Evolutionary conservation across 2,329 filamentous ascomycete genomes (phyloP).

Genomic region (Arthrobotrys sinensis): DNA sequence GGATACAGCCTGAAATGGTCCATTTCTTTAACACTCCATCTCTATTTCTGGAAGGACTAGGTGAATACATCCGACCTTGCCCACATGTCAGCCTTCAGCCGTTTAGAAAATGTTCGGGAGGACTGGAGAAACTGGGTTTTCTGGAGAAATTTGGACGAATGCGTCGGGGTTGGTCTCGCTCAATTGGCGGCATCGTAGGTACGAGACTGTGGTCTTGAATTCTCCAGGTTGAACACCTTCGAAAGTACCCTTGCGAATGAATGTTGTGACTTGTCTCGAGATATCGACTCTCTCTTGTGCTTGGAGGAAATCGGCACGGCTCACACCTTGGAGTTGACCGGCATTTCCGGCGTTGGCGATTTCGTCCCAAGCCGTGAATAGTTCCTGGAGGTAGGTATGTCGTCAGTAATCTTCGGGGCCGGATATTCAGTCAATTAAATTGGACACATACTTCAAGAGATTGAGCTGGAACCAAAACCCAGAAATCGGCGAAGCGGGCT

Average conservation of each 20-base stretch:
- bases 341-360: not conserved
- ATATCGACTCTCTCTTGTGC: slow-evolving; percentile 6
- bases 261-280: not conserved
- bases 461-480: slow-evolving; percentile 44
- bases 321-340: slow-evolving; percentile 29
- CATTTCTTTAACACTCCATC: too few species aligned
- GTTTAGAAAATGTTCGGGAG: not conserved
- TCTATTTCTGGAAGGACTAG: too few species aligned
- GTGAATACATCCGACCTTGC: too few species aligned
- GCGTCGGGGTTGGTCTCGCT: slow-evolving; percentile 13
- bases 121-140: slow-evolving; percentile 8
- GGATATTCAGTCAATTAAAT: not conserved
- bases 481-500: slow-evolving; percentile 52
- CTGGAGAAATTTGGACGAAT: slow-evolving; percentile 10
- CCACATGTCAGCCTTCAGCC: too few species aligned
- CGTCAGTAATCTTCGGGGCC: not conserved
- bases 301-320: slow-evolving; percentile 11
- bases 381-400: slow-evolving; percentile 25
- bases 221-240: slow-evolving; percentile 39
- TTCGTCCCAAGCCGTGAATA: slow-evolving; percentile 39
- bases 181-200: slow-evolving; percentile 52
- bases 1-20: too few species aligned
- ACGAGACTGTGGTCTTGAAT: slow-evolving; percentile 35
- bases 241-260: slow-evolving; percentile 38
- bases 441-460: slow-evolving; percentile 28